Conservation (phyloP, 2,329 filamentous ascomycete species). For the Colletotrichum musicola region DNA sequence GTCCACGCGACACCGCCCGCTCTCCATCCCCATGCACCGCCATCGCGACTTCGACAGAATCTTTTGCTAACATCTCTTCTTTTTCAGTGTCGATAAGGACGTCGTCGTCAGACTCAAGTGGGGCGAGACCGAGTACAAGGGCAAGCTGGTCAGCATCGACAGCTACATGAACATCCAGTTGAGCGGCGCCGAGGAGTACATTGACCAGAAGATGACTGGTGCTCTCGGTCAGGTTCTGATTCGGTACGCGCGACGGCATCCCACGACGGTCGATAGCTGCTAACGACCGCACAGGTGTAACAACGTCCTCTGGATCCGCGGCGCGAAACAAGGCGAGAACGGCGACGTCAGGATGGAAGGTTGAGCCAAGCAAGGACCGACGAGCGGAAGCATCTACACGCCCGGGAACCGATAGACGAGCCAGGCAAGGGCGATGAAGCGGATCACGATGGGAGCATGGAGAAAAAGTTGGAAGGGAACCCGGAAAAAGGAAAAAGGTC, state of each 20-base stretch:
- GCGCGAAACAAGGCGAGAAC: constrained; percentile 63
- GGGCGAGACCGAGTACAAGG: constrained; percentile 98
- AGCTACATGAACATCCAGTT: constrained; percentile 99
- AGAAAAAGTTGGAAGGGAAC: constrained; percentile 12
- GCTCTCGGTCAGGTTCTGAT: constrained; percentile 92
- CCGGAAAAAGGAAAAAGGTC: background rate
- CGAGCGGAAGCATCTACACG: constrained; percentile 26
- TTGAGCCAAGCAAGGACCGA: constrained; percentile 43
- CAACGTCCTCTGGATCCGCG: constrained; percentile 94
- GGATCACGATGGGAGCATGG: constrained; percentile 27
- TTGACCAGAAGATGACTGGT: constrained; percentile 87
- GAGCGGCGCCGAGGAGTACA: constrained; percentile 89
- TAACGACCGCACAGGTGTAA: constrained; percentile 75
- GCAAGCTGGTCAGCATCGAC: constrained; percentile 90
- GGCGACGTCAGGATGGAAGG: constrained; percentile 72
- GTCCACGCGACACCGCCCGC: background rate
- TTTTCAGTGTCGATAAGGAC: constrained; percentile 82
- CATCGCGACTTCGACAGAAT: constrained; percentile 3
- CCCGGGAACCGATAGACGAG: constrained; percentile 1
- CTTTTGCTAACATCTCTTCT: constrained; percentile 12
- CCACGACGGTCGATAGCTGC: background rate
- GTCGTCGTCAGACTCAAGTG: constrained; percentile 96
- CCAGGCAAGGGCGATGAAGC: constrained; percentile 1
- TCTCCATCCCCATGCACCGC: background rate
- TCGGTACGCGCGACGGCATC: constrained; percentile 63